Conservation (phyloP, 768 basidiomycete genomes). For the Gyrodon lividus region DNA sequence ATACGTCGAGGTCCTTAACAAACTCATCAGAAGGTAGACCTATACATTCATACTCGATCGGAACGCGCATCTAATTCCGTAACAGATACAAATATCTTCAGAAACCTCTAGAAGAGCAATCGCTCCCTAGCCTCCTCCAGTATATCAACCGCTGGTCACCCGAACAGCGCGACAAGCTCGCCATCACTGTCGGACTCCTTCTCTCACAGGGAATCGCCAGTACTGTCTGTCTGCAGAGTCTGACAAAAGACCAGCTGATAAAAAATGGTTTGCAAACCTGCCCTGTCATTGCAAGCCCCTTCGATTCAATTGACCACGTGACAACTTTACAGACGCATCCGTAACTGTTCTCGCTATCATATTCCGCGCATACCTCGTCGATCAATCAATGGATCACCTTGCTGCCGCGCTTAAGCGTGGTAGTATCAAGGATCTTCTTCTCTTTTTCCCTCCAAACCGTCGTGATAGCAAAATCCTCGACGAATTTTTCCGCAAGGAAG, state of each 20-base stretch:
- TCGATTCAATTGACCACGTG: constrained; percentile 3
- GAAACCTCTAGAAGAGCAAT: constrained; percentile 86
- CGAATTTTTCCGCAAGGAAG: constrained; percentile 82
- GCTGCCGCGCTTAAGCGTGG: constrained; percentile 78
- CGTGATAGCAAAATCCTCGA: constrained; percentile 73
- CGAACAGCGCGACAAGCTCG: constrained; percentile 78
- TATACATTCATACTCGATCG: constrained; percentile 2
- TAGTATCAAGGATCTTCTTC: constrained; percentile 79
- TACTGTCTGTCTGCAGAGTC: constrained; percentile 71
- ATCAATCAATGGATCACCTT: constrained; percentile 90
- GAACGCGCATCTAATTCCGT: constrained; percentile 1
- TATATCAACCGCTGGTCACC: constrained; percentile 84
- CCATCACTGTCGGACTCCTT: constrained; percentile 77
- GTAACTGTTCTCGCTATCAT: constrained; percentile 72
- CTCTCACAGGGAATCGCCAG: constrained; percentile 81
- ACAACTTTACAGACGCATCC: constrained; percentile 59
- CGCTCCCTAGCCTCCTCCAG: constrained; percentile 83
- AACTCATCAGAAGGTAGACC: constrained; percentile 86
- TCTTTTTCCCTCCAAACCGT: constrained; percentile 86
- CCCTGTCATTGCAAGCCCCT: background rate
- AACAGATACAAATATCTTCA: constrained; percentile 98
- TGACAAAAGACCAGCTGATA: constrained; percentile 92
- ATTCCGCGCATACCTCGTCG: constrained; percentile 77
- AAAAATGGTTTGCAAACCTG: constrained; percentile 70
- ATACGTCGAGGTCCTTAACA: constrained; percentile 92